phyloP scores from a whole-genome alignment of 1,139 yeast genomes.

The Saccharomyces hybrid region DNA sequence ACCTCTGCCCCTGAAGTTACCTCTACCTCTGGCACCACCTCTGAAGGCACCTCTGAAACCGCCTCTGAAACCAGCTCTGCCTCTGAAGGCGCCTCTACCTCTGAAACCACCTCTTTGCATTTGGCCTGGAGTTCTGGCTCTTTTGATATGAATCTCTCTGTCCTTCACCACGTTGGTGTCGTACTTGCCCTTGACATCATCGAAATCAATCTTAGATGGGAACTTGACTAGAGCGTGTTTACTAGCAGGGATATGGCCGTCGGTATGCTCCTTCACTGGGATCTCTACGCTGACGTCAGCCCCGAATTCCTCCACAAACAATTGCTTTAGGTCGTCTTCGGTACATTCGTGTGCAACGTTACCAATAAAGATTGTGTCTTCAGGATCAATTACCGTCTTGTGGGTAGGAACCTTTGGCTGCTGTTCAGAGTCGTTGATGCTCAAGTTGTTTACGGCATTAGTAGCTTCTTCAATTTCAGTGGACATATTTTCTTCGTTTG shows the following conservation, averaged over 20 bases:
- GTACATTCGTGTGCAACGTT: constrained; percentile 28
- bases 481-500: constrained; percentile 7
- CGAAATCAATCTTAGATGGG: constrained; percentile 27
- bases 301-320: constrained; percentile 25
- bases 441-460: constrained; percentile 2
- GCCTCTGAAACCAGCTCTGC: no score
- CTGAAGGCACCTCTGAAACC: no score
- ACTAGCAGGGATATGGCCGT: constrained; percentile 24
- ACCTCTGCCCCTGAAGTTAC: no score
- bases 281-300: constrained; percentile 26
- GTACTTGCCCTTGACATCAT: constrained; percentile 26
- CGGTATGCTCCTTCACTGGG: constrained; percentile 22
- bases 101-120: constrained; percentile 12
- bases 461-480: constrained; percentile 8
- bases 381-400: constrained; percentile 26
- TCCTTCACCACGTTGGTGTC: constrained; percentile 28
- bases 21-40: no score
- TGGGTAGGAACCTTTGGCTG: constrained; percentile 6
- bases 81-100: constrained; percentile 9
- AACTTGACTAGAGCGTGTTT: constrained; percentile 31
- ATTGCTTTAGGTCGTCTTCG: constrained; percentile 23
- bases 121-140: constrained; percentile 25
- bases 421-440: constrained; percentile 5
- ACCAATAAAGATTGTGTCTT: constrained; percentile 30
- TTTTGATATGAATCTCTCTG: constrained; percentile 29